A percentile compares a stretch with the other conserved stretches of the same genome.
Conservation (phyloP, 163 green algal genomes). For the Volvox carteri region DNA sequence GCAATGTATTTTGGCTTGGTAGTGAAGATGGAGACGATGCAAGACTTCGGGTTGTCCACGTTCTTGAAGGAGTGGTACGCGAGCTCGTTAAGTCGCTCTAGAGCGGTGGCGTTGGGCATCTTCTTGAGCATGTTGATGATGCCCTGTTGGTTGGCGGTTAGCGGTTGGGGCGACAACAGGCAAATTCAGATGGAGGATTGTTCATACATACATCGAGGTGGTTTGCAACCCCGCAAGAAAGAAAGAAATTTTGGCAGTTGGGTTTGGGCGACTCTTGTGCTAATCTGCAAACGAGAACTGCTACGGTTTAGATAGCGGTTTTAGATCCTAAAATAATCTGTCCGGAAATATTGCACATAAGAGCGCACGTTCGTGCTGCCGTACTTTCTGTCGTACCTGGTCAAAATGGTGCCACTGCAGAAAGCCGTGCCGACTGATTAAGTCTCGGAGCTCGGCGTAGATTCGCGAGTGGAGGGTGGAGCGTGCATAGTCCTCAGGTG, state of each 20-base stretch:
- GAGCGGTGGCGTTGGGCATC: conserved; percentile 60
- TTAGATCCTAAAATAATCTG: too few species aligned
- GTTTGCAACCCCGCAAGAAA: too few species aligned
- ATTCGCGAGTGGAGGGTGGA: conserved; percentile 58
- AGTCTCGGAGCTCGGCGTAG: conserved; percentile 59
- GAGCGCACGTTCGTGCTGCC: too few species aligned
- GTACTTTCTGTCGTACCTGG: conserved; percentile 41
- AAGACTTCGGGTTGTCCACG: conserved; percentile 67
- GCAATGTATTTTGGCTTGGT: conserved; percentile 55
- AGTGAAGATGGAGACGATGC: conserved; percentile 54
- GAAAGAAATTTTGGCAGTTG: too few species aligned
- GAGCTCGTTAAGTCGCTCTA: conserved; percentile 69
- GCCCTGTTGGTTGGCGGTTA: too few species aligned
- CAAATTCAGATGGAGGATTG: too few species aligned
- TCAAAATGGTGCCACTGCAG: conserved; percentile 64
- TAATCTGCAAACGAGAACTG: too few species aligned
- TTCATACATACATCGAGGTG: too few species aligned
- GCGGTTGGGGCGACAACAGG: too few species aligned
- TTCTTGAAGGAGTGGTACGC: conserved; percentile 69
- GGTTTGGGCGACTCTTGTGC: too few species aligned
- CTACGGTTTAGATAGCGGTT: too few species aligned
- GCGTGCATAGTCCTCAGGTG: conserved; percentile 58
- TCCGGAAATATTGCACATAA: too few species aligned
- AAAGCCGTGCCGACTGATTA: conserved; percentile 55
- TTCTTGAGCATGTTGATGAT: conserved; percentile 69